phyloP scores from a whole-genome alignment of 495 filamentous ascomycete species.

The Aspergillus conjunctus region DNA sequence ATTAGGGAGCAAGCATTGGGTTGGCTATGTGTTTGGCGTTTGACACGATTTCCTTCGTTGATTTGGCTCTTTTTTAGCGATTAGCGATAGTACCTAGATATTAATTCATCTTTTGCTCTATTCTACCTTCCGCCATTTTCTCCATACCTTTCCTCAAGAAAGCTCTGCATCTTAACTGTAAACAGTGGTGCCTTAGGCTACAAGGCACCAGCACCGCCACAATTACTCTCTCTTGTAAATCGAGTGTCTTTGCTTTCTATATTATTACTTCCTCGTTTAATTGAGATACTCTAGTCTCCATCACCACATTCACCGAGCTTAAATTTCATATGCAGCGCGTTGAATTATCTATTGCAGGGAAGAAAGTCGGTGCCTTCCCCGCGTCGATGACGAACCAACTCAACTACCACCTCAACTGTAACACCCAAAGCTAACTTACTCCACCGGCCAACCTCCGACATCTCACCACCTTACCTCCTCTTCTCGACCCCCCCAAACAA shows the following conservation, averaged over 20 bases:
- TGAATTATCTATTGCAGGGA: neutral
- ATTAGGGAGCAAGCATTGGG: conserved; percentile 1
- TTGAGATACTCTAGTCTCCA: no score
- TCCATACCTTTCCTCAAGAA: neutral
- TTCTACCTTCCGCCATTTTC: neutral
- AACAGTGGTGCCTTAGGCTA: neutral
- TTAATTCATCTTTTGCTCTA: no score
- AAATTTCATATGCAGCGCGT: no score
- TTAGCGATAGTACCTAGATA: no score
- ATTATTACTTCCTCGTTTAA: no score
- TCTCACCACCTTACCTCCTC: neutral
- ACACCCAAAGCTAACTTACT: conserved; percentile 7
- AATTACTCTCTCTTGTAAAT: neutral
- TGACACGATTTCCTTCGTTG: neutral
- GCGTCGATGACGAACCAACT: neutral
- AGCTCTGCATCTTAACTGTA: neutral
- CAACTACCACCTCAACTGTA: neutral
- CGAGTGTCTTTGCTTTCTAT: no score
- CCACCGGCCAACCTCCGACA: conserved; percentile 1
- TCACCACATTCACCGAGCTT: no score
- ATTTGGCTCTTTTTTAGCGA: neutral
- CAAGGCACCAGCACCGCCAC: neutral
- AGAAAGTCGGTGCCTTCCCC: conserved; percentile 10
- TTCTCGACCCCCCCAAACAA: neutral
- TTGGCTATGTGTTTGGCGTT: neutral